phyloP scores from a whole-genome alignment of 805 yeast genomes.

The Nakazawaea ishiwadae region DNA sequence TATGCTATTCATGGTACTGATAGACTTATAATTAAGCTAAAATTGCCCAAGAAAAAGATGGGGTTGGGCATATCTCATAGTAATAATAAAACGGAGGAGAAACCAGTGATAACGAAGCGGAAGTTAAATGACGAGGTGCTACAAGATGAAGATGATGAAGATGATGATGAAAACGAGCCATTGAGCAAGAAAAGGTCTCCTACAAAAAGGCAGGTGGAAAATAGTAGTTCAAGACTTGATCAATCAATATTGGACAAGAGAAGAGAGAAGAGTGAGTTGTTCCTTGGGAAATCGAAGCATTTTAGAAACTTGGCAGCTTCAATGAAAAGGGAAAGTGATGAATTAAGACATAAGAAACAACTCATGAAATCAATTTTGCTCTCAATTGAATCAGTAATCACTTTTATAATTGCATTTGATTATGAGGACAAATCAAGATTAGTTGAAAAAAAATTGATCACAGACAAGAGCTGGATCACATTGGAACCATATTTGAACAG shows the following conservation, averaged over 20 bases:
- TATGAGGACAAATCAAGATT: conserved; percentile 13
- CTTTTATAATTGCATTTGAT: conserved; percentile 12
- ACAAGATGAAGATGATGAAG: neutral
- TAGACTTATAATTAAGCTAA: conserved; percentile 3
- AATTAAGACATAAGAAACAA: neutral
- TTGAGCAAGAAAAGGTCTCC: conserved; percentile 3
- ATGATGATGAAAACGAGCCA: conserved; percentile 3
- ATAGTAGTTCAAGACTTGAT: neutral
- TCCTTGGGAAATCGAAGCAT: conserved; percentile 13
- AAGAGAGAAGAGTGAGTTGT: conserved; percentile 11
- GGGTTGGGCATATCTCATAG: neutral
- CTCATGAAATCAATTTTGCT: neutral
- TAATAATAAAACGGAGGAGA: neutral
- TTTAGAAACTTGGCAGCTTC: conserved; percentile 11
- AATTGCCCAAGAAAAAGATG: neutral
- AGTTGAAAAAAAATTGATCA: conserved; percentile 10
- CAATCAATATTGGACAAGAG: conserved; percentile 4
- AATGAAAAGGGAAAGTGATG: conserved; percentile 11
- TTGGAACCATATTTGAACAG: conserved; percentile 10
- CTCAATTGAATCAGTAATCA: conserved; percentile 9
- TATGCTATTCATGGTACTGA: too few relatives aligned
- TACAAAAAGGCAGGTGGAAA: neutral
- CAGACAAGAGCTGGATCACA: conserved; percentile 13
- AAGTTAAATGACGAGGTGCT: too few relatives aligned
- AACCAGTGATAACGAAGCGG: neutral